phyloP scores from a whole-genome alignment of 2,329 filamentous ascomycete species.

The Fonsecaea nubica region DNA sequence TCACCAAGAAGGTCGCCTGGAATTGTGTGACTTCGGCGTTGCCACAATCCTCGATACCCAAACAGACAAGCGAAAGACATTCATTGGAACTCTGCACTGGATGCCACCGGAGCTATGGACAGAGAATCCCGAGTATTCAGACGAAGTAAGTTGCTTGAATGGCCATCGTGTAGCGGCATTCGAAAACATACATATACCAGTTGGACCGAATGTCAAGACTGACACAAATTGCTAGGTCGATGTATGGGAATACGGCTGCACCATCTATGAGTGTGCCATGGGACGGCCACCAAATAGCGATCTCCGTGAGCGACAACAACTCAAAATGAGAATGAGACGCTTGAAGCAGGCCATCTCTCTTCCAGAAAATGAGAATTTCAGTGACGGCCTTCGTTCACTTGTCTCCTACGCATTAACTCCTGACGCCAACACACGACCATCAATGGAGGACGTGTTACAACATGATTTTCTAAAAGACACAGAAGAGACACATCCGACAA shows the following conservation, averaged over 20 bases:
- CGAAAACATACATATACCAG: not conserved
- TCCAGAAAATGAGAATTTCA: slow-evolving; percentile 52
- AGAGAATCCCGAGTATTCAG: slow-evolving; percentile 54
- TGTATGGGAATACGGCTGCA: slow-evolving; percentile 60
- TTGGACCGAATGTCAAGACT: not conserved
- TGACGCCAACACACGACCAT: slow-evolving; percentile 53
- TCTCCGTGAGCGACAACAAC: slow-evolving; percentile 48
- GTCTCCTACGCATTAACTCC: slow-evolving; percentile 54
- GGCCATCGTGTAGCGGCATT: not conserved
- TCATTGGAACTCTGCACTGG: slow-evolving; percentile 71
- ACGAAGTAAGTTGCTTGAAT: slow-evolving; percentile 47
- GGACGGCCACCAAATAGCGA: slow-evolving; percentile 58
- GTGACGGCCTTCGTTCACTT: slow-evolving; percentile 53
- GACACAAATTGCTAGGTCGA: slow-evolving; percentile 48
- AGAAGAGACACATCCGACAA: slow-evolving; percentile 53
- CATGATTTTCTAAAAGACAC: slow-evolving; percentile 54
- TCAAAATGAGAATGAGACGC: slow-evolving; percentile 50
- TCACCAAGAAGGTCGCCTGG: slow-evolving; percentile 66
- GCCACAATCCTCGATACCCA: slow-evolving; percentile 67
- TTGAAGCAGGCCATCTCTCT: slow-evolving; percentile 52
- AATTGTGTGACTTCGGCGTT: slow-evolving; percentile 71
- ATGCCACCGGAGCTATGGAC: slow-evolving; percentile 68
- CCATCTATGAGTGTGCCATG: slow-evolving; percentile 57
- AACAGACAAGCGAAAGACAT: slow-evolving; percentile 67
- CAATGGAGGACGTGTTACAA: slow-evolving; percentile 55